phyloP scores from a whole-genome alignment of 2,329 filamentous ascomycete genomes.

The Aspergillus brasiliensis region DNA sequence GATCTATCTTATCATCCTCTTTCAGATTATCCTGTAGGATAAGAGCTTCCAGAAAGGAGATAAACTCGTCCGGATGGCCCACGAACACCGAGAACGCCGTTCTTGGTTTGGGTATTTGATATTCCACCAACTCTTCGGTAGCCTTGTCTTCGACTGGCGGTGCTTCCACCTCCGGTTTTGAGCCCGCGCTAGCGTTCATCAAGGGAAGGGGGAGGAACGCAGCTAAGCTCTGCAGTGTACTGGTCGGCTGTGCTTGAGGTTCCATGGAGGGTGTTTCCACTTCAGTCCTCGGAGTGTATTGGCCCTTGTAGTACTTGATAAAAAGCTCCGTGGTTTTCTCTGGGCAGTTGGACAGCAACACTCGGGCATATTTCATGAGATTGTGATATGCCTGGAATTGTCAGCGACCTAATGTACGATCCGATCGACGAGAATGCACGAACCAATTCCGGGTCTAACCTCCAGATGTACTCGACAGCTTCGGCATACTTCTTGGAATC shows the following conservation, averaged over 20 bases:
- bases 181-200: conserved; percentile 65
- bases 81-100: conserved; percentile 96
- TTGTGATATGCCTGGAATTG: conserved; percentile 69
- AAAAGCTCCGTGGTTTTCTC: conserved; percentile 82
- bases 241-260: conserved; percentile 58
- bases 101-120: conserved; percentile 78
- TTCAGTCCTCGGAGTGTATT: conserved; percentile 70
- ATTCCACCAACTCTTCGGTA: conserved; percentile 56
- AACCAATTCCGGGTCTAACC: conserved; percentile 75
- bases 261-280: conserved; percentile 55
- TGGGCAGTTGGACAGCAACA: conserved; percentile 84
- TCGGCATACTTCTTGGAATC: conserved; percentile 89
- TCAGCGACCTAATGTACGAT: conserved; percentile 32
- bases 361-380: conserved; percentile 91
- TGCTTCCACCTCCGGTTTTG: conserved; percentile 35
- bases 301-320: conserved; percentile 90
- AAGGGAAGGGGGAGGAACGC: conserved; percentile 83
- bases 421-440: conserved; percentile 33
- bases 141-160: conserved; percentile 25
- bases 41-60: conserved; percentile 87
- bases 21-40: conserved; percentile 71
- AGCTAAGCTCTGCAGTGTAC: conserved; percentile 81
- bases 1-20: conserved; percentile 74
- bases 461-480: conserved; percentile 88
- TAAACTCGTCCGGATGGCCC: conserved; percentile 88